These are phyloP conservation scores for Mortierella sp. DNA, from an alignment of 371 early-diverging fungal species.

Conservation along the genomic window DNA sequence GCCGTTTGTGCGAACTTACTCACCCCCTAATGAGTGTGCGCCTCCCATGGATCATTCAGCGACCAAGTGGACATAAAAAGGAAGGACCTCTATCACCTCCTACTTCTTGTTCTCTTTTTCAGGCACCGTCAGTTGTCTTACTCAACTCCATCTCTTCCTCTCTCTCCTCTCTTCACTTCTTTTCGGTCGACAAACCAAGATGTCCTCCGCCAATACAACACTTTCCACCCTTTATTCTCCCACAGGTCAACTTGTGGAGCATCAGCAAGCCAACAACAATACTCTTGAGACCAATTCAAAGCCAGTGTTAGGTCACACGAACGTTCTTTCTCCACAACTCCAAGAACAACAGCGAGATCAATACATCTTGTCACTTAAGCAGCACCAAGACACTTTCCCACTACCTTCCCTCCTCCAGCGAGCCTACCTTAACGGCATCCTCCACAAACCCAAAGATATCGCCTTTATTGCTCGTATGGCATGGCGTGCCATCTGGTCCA, in stretches of 20 bases:
- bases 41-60: background rate
- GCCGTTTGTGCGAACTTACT: background rate
- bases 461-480: conserved; percentile 6
- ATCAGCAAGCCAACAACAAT: background rate
- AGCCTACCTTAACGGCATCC: conserved; percentile 25
- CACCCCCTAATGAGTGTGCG: background rate
- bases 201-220: background rate
- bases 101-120: background rate
- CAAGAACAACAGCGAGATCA: background rate
- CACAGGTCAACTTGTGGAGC: background rate
- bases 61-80: background rate
- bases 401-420: conserved; percentile 22
- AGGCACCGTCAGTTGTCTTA: background rate
- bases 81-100: background rate
- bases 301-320: background rate
- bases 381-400: background rate
- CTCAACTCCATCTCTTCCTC: background rate
- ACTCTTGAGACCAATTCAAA: background rate
- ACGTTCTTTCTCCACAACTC: background rate
- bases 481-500: conserved; percentile 4
- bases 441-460: conserved; percentile 24
- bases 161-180: background rate
- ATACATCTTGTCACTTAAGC: conserved; percentile 2
- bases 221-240: background rate
- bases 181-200: background rate